Evolutionary conservation across 345 rosid genomes (phyloP), one percentile per base, ranked within the genome.

Genomic region (Diplotaxis tenuifolia): DNA sequence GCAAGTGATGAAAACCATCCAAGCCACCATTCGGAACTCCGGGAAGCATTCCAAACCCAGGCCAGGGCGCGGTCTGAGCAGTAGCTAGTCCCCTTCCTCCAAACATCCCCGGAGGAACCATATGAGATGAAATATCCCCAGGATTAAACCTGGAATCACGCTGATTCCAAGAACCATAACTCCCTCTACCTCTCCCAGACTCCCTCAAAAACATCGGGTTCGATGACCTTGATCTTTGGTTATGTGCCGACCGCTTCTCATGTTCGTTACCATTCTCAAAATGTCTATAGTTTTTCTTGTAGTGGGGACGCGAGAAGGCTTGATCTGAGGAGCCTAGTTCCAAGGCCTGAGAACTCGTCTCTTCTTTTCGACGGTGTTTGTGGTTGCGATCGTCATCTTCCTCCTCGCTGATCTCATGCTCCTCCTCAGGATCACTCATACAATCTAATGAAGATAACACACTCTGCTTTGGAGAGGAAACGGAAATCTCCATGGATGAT

Each of bases 311-410:
- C n/a, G 88, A 65, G 67, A 83, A 78, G 58, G 63, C 74, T 62
- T 85, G 87, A 61, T 88, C 96, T 32, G 81, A 58, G 58, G 85
- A 68, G 77, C 85, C 92, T 84, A 83, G 84, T 62, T 95, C 98
- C 67, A 83, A 65, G 25, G 97, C 88, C 47, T 89, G 91, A 76
- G 97, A 84, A 60, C 74, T 86, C 18, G 86, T 68, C 65, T 88
- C 99, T 75, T 88, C 99, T 73, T 91, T 83, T 32, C 98, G 93
- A 80, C 93, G 99, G 77, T 95, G 94, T 80, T 92, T 97, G 80
- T 95, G 94, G 83, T 96, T 93, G 68, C 93, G 96, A 77, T 95
- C 99, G 29, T 95, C 99, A 70, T 95, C 99, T 36, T 95, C 98
- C 50, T 95, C 98, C 67, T 95, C 99, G 58, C 96, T 95, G 63